Conservation (phyloP, 495 filamentous ascomycete genomes). For the Xylaria sp. region DNA sequence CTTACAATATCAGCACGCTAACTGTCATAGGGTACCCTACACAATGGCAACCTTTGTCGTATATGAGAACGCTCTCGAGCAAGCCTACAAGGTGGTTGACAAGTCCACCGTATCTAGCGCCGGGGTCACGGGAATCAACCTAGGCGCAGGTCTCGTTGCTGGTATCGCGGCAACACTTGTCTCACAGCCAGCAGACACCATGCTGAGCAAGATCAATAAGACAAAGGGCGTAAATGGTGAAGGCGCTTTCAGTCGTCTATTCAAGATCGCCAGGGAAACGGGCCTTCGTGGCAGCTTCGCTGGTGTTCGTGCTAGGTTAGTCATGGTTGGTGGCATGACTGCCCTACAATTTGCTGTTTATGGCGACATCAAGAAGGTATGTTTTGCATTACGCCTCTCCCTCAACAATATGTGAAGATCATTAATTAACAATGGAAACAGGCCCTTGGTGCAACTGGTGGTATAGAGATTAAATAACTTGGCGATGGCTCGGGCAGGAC, state of each 20-base stretch:
- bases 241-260: slow-evolving; percentile 72
- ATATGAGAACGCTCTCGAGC: slow-evolving; percentile 81
- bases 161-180: slow-evolving; percentile 87
- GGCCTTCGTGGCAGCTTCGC: slow-evolving; percentile 76
- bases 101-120: slow-evolving; percentile 67
- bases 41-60: slow-evolving; percentile 93
- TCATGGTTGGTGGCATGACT: slow-evolving; percentile 76
- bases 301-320: slow-evolving; percentile 78
- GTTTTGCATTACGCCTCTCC: background rate
- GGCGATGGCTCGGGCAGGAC: no score
- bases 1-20: background rate
- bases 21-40: slow-evolving; percentile 67
- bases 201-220: slow-evolving; percentile 94
- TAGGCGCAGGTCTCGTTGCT: slow-evolving; percentile 82
- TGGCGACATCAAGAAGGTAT: slow-evolving; percentile 69
- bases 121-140: slow-evolving; percentile 76
- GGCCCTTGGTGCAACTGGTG: slow-evolving; percentile 39
- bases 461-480: slow-evolving; percentile 22
- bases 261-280: slow-evolving; percentile 82
- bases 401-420: background rate
- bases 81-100: slow-evolving; percentile 64
- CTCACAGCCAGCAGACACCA: slow-evolving; percentile 87
- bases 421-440: slow-evolving; percentile 27
- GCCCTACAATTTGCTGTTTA: slow-evolving; percentile 88
- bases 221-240: slow-evolving; percentile 80